A percentile compares a stretch with the other conserved stretches of the same genome.
Evolutionary conservation across 1,284 basidiomycete genomes (phyloP).

Genomic region (Volvariella volvacea): DNA sequence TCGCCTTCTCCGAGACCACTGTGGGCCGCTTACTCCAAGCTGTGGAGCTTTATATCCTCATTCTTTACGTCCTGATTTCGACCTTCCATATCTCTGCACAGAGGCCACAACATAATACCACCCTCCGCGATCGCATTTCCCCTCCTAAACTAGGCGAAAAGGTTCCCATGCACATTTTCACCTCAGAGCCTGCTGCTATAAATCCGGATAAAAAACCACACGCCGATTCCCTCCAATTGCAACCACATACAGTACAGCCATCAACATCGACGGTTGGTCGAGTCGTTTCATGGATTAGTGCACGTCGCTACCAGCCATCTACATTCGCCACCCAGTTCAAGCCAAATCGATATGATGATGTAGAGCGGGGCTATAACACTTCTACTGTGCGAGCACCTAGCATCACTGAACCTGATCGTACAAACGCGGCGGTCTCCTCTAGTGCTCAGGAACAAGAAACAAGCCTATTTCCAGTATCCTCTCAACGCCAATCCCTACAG

Average conservation of each 20-base stretch:
- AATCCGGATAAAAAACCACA: not conserved
- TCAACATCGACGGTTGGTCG: not conserved
- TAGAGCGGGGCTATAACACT: not conserved
- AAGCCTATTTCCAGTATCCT: no score
- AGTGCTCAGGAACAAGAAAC: not conserved
- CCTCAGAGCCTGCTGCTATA: not conserved
- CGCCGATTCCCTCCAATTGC: not conserved
- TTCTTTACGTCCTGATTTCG: slow-evolving; percentile 48
- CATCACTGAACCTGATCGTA: not conserved
- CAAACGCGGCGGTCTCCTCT: not conserved
- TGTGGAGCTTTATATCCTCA: slow-evolving; percentile 55
- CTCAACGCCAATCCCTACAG: not conserved
- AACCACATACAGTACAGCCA: not conserved
- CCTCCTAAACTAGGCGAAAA: not conserved
- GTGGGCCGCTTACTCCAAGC: slow-evolving; percentile 68
- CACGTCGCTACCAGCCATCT: not conserved
- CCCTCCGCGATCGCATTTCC: not conserved
- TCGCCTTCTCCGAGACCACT: slow-evolving; percentile 60
- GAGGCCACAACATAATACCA: not conserved
- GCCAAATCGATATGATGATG: not conserved
- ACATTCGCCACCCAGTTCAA: not conserved
- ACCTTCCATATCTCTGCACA: slow-evolving; percentile 33
- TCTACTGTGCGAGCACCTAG: not conserved
- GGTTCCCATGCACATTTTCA: not conserved
- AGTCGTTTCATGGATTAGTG: not conserved